Conservation (phyloP, 2,329 filamentous ascomycete species). For the Cadophora luteo-olivacea region DNA sequence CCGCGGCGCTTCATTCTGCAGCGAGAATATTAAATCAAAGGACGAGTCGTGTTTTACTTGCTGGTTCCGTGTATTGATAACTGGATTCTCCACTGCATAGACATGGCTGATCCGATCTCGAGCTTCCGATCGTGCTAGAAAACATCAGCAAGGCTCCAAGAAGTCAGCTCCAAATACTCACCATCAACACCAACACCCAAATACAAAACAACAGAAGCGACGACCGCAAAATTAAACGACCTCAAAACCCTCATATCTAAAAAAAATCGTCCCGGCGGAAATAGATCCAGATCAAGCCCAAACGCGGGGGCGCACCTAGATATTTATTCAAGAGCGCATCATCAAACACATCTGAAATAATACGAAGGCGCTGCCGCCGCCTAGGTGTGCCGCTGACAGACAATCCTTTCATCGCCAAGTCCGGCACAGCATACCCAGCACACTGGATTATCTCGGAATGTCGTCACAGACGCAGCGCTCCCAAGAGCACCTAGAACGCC, state of each 20-base stretch:
- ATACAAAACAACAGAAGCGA: conserved; percentile 3
- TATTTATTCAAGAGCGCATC: not conserved
- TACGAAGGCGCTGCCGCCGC: not conserved
- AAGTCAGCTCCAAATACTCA: not conserved
- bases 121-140: conserved; percentile 10
- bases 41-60: conserved; percentile 14
- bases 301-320: not conserved
- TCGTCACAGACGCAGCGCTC: conserved; percentile 3
- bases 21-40: conserved; percentile 11
- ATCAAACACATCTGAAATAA: not conserved
- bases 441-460: conserved; percentile 16
- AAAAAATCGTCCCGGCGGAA: not conserved
- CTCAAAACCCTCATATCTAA: conserved; percentile 9
- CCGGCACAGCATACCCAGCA: not conserved
- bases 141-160: not conserved
- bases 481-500: not conserved
- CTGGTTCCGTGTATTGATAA: conserved; percentile 2
- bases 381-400: too few species aligned
- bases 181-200: conserved; percentile 1
- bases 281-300: not conserved
- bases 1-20: not conserved
- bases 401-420: not conserved
- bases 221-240: not conserved
- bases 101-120: conserved; percentile 20
- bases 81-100: conserved; percentile 7